Base-by-base conservation (phyloP, 139 green algal genomes). In the Desmodesmus armatus region DNA sequence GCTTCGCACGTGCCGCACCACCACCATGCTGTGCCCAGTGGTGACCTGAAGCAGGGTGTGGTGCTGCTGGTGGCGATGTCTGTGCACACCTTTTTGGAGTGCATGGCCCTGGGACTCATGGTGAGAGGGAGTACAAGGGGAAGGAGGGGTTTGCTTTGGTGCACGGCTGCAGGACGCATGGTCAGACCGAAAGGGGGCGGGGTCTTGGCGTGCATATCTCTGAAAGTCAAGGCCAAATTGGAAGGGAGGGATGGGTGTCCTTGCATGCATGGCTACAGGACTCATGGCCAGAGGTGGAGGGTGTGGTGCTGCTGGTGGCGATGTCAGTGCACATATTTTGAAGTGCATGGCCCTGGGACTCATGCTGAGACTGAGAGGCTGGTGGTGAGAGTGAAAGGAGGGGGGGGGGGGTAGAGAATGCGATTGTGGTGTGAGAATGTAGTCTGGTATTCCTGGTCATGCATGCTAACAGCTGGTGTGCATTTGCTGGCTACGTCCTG, bases 51-150 rank as follows among this genome's bases (percentile, higher is more conserved):
- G 47, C 83, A 88, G 79, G 83, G 83, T 62, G 69, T 90, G 35
- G 70, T 89, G 43, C 85, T 90, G 85, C 82, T 92, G 85, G 72
- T 85, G 82, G 88, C 85, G 21, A 87, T 91, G 82, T 29, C 66
- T n/a, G 80, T 92, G 76, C 88, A 93, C 83, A 91, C 88, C 0
- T 76, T 79, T 19, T 80, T 91, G 49, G 82, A 92, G 85, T 92
- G 90, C 80, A 88, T 92, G 58, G 88, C 88, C 13, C 79, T 91
- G 41, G 86, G 88, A 0, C 74, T 92, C 60, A 87, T 88, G 62
- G 78, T 86, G 72, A 69, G 84, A 7, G 25, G 63, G n/a, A n/a
- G n/a, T n/a, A n/a, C n/a, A n/a, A n/a, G n/a, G n/a, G n/a, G n/a
- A n/a, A n/a, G n/a, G n/a, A n/a, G n/a, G n/a, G n/a, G n/a, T n/a